These are phyloP conservation scores for Salix purpurea DNA, from an alignment of 345 rosid genomes.

Conservation along the genomic window DNA sequence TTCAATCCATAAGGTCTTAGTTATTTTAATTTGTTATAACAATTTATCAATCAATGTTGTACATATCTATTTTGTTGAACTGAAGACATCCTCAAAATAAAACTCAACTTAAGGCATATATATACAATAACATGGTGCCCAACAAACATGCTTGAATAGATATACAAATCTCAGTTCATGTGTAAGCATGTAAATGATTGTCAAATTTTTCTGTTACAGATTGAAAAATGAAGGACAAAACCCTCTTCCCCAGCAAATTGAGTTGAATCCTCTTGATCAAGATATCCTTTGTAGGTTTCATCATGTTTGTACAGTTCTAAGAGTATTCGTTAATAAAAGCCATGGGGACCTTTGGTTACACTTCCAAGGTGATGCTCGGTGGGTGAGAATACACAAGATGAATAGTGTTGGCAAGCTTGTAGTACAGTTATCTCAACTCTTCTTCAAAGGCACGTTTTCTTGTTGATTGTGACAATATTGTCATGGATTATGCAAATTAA, in stretches of 20 bases:
- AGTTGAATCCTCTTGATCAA: background rate
- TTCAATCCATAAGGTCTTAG: too few relatives aligned
- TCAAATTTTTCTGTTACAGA: background rate
- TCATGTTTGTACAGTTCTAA: constrained; percentile 11
- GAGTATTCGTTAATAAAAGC: background rate
- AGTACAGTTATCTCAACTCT: constrained; percentile 6
- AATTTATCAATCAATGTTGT: too few relatives aligned
- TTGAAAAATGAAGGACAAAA: constrained; percentile 4
- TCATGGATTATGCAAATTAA: constrained; percentile 4
- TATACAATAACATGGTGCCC: too few relatives aligned
- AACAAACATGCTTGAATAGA: too few relatives aligned
- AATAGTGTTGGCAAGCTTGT: constrained; percentile 4
- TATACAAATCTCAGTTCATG: too few relatives aligned
- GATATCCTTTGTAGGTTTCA: constrained; percentile 4
- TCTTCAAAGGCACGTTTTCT: constrained; percentile 13
- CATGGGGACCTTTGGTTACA: constrained; percentile 15
- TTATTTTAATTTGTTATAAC: too few relatives aligned
- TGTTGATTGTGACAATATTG: constrained; percentile 7
- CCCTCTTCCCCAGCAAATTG: constrained; percentile 15
- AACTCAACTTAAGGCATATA: too few relatives aligned
- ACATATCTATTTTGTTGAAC: too few relatives aligned
- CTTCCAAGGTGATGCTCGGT: background rate
- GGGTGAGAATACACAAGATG: background rate
- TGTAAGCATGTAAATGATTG: too few relatives aligned
- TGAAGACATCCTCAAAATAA: too few relatives aligned